A percentile compares a stretch with the other conserved stretches of the same genome.
These are phyloP conservation scores for Wickerhamiella kurtzmanii DNA, from an alignment of 805 yeast genomes.

Conservation along the genomic window DNA sequence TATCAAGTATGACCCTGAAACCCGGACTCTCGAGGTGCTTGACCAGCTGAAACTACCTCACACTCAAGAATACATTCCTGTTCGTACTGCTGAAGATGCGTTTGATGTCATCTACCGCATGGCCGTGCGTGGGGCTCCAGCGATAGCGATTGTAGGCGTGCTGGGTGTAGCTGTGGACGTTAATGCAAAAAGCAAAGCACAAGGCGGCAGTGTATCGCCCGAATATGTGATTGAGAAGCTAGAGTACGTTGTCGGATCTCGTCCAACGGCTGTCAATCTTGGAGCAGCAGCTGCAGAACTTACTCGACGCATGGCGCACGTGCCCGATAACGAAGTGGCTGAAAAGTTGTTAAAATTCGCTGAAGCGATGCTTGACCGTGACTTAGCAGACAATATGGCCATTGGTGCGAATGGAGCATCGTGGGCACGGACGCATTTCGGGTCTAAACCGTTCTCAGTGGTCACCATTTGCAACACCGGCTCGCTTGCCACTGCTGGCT, in stretches of 20 bases:
- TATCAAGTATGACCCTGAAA: constrained; percentile 44
- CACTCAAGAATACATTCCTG: constrained; percentile 50
- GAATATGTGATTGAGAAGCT: constrained; percentile 32
- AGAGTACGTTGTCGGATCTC: constrained; percentile 54
- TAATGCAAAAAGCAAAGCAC: constrained; percentile 7
- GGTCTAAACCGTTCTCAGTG: constrained; percentile 57
- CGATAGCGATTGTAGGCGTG: constrained; percentile 90
- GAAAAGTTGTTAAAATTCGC: constrained; percentile 25
- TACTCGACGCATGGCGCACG: constrained; percentile 23
- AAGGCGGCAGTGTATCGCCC: background rate
- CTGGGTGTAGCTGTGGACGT: constrained; percentile 67
- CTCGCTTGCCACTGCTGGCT: constrained; percentile 91
- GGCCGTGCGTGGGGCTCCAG: constrained; percentile 98
- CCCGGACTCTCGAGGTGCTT: constrained; percentile 41
- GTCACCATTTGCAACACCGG: constrained; percentile 95
- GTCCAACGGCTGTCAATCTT: constrained; percentile 94
- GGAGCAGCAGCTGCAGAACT: constrained; percentile 56
- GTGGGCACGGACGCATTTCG: constrained; percentile 40
- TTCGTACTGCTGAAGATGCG: constrained; percentile 59
- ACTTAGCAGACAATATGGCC: constrained; percentile 57
- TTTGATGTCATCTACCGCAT: constrained; percentile 69
- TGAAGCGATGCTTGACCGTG: constrained; percentile 52
- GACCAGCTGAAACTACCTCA: constrained; percentile 81
- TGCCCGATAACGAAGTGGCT: constrained; percentile 20
- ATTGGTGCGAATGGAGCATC: constrained; percentile 73